Conservation (phyloP, 2,329 filamentous ascomycete species). For the Dryadomyces sulphureus region DNA sequence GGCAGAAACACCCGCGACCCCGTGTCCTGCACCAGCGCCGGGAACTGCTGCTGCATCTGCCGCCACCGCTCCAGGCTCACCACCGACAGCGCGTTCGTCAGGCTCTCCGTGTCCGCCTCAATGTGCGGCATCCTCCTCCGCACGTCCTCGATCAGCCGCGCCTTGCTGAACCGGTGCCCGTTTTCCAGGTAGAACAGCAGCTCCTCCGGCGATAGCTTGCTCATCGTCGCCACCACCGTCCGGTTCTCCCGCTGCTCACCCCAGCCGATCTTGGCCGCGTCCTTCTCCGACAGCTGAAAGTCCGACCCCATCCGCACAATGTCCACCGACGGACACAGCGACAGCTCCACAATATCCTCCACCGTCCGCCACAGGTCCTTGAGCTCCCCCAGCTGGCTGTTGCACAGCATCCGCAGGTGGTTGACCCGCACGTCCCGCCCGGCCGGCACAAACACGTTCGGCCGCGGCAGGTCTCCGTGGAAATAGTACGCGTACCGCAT, state of each 20-base stretch:
- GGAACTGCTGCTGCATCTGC: slow-evolving; percentile 4
- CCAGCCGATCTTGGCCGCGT: slow-evolving; percentile 16
- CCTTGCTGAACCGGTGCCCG: slow-evolving; percentile 29
- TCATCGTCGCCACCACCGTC: slow-evolving; percentile 20
- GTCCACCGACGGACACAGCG: slow-evolving; percentile 31
- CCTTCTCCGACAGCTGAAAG: slow-evolving; percentile 11
- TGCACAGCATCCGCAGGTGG: slow-evolving; percentile 28
- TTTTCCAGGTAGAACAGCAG: slow-evolving; percentile 34
- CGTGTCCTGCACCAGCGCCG: background rate
- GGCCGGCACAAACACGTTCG: slow-evolving; percentile 9
- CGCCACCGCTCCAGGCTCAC: slow-evolving; percentile 12
- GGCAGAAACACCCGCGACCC: slow-evolving; percentile 5
- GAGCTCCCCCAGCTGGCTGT: slow-evolving; percentile 28
- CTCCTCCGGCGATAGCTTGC: slow-evolving; percentile 34
- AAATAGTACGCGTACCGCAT: slow-evolving; percentile 40
- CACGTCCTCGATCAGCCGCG: slow-evolving; percentile 27
- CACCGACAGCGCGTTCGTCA: slow-evolving; percentile 13
- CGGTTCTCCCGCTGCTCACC: slow-evolving; percentile 15
- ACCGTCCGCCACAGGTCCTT: slow-evolving; percentile 30
- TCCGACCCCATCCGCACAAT: slow-evolving; percentile 18
- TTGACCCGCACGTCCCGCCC: slow-evolving; percentile 23
- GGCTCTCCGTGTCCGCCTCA: slow-evolving; percentile 28
- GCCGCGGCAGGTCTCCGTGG: slow-evolving; percentile 25
- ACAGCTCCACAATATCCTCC: slow-evolving; percentile 26
- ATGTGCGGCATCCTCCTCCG: slow-evolving; percentile 26